phyloP scores from a whole-genome alignment of 345 rosid genomes.

The Cardiospermum halicacabum region DNA sequence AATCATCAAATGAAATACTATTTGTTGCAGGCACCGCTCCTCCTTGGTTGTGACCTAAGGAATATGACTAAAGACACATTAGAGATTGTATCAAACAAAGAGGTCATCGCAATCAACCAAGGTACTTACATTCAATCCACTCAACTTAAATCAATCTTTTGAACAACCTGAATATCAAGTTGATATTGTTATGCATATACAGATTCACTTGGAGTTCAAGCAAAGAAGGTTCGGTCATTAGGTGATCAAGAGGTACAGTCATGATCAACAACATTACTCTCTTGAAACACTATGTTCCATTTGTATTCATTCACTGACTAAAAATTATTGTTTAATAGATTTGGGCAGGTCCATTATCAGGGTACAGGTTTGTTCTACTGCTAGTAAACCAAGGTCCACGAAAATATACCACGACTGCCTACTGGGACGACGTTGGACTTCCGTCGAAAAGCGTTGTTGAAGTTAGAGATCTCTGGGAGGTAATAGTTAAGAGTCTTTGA shows the following conservation, averaged over 20 bases:
- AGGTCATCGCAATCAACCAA: constrained; percentile 83
- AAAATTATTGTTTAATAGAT: constrained; percentile 26
- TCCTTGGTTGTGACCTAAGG: constrained; percentile 81
- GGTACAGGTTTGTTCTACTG: constrained; percentile 49
- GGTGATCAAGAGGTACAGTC: constrained; percentile 62
- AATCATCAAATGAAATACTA: not conserved
- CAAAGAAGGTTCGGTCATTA: constrained; percentile 59
- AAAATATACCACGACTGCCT: constrained; percentile 42
- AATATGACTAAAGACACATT: constrained; percentile 50
- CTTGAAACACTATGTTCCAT: not conserved
- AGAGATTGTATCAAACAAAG: constrained; percentile 58
- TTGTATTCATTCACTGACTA: not conserved
- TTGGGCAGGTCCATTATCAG: constrained; percentile 75
- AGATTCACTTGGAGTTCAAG: constrained; percentile 80
- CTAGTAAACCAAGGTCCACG: constrained; percentile 51
- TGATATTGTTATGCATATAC: constrained; percentile 5
- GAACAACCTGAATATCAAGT: not conserved
- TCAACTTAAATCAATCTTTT: not conserved
- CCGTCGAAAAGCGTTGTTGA: constrained; percentile 34
- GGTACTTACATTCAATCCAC: constrained; percentile 28
- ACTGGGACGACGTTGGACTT: constrained; percentile 68
- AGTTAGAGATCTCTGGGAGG: constrained; percentile 85
- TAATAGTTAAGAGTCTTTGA: constrained; percentile 19
- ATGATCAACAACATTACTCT: not conserved
- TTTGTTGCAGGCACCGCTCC: constrained; percentile 55